A percentile compares a stretch with the other conserved stretches of the same genome.
These are phyloP conservation scores for Penicillium arizonense DNA, from an alignment of 495 filamentous ascomycete species.

Conservation along the genomic window DNA sequence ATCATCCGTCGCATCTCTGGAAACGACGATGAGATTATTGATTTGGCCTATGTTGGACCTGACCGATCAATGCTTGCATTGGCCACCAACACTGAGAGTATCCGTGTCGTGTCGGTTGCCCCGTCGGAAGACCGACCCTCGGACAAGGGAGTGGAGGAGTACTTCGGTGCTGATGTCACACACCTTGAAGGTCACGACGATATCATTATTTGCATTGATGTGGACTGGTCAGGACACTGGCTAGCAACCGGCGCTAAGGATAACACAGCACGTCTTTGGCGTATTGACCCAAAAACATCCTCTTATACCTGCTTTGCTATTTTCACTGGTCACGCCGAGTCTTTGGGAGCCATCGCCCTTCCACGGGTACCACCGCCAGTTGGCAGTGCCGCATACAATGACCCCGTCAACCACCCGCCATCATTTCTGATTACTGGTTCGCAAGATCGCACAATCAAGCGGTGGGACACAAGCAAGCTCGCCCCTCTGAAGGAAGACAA, in stretches of 20 bases:
- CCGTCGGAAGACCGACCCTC: conserved; percentile 36
- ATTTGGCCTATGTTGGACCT: conserved; percentile 78
- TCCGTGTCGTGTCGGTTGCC: conserved; percentile 74
- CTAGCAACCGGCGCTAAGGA: conserved; percentile 95
- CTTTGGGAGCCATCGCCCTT: conserved; percentile 86
- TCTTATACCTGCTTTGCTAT: conserved; percentile 76
- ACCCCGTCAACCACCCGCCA: conserved; percentile 77
- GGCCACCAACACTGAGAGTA: conserved; percentile 91
- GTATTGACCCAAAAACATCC: conserved; percentile 71
- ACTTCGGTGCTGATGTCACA: conserved; percentile 86
- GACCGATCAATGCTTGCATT: conserved; percentile 81
- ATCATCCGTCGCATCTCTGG: conserved; percentile 78
- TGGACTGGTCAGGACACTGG: conserved; percentile 96
- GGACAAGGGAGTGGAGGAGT: conserved; percentile 42
- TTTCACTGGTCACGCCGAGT: conserved; percentile 91
- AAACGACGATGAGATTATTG: conserved; percentile 96
- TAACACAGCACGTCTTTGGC: conserved; percentile 90
- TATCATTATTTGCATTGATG: conserved; percentile 91
- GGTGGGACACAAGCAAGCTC: conserved; percentile 68
- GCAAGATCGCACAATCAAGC: conserved; percentile 91
- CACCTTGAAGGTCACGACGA: conserved; percentile 87
- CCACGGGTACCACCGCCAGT: conserved; percentile 63
- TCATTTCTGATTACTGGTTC: conserved; percentile 85
- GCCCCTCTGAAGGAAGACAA: conserved; percentile 36
- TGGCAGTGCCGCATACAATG: conserved; percentile 58